These are phyloP conservation scores for Poronia punctata DNA, from an alignment of 495 filamentous ascomycete genomes.

Conservation along the genomic window DNA sequence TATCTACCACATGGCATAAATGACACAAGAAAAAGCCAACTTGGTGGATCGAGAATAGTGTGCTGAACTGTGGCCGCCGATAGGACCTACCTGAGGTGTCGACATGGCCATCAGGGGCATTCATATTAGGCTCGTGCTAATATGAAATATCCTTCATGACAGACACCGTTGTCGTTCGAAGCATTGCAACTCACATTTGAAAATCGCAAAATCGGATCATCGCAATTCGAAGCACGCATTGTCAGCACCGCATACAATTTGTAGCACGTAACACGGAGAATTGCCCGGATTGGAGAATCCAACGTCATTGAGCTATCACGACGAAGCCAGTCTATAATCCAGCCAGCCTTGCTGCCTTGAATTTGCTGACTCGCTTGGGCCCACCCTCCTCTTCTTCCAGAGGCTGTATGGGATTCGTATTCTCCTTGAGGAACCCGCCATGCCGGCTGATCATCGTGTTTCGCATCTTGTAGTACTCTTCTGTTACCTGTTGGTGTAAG, in stretches of 20 bases:
- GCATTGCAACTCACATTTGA: no score
- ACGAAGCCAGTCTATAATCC: conserved; percentile 18
- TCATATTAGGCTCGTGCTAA: no score
- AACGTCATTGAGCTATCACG: conserved; percentile 6
- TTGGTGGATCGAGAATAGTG: no score
- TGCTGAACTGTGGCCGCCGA: no score
- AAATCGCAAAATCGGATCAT: no score
- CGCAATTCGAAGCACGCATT: not conserved
- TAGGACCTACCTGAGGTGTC: no score
- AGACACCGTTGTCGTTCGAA: no score
- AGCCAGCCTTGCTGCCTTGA: conserved; percentile 74
- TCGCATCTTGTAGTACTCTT: conserved; percentile 71
- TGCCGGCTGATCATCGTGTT: conserved; percentile 73
- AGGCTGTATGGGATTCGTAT: conserved; percentile 54
- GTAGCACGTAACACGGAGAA: not conserved
- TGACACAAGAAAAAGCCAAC: not conserved
- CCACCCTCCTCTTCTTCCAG: conserved; percentile 63
- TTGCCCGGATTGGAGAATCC: conserved; percentile 2
- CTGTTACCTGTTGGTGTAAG: conserved; percentile 67
- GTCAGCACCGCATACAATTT: not conserved
- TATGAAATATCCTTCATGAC: no score
- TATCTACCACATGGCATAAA: not conserved
- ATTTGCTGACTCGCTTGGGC: conserved; percentile 71
- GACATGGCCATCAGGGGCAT: no score
- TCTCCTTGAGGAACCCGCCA: conserved; percentile 62